Evolutionary conservation across 768 basidiomycete species (phyloP), one percentile per base, ranked within the genome.

Genomic region (Chiua virens): DNA sequence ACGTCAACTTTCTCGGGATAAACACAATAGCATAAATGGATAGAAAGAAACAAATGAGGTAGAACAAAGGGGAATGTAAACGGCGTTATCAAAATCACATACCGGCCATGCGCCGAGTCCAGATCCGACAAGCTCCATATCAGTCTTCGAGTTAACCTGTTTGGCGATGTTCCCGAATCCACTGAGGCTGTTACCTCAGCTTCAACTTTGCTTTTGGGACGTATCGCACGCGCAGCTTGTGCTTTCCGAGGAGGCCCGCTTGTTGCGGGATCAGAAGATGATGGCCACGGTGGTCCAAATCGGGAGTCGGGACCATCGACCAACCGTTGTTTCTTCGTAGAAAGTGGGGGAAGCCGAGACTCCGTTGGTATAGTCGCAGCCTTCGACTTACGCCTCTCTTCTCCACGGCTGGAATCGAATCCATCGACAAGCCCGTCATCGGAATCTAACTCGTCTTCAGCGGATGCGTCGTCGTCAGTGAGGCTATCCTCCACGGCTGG

Each of bases 21-120:
- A 30, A 7, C n/a, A n/a, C 13, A 11, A 30, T 14, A 30, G 13
- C 30, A 30, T 14, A 30, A 14, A 30, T 30, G 30, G 30, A 30
- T 30, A 30, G 30, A 30, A 30, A 14, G 13, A 30, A 30, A 30
- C 30, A 11, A 30, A 46, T n/a, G n/a, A 50, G 6, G 37, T 39
- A 50, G 25, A 18, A 20, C 21, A 54, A 20, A 45, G 20, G 38
- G 3, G 28, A 45, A 42, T 25, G 20, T 15, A 8, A 43, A 35
- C 36, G 18, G 14, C 38, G 42, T 6, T 8, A 30, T 11, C 28
- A 14, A 43, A 38, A 52, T 39, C 43, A 73, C 82, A 55, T 71
- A 87, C 85, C 87, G 76, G 43, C 85, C 86, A 44, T 66, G 55
- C n/a, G 76, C 68, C 6, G 79, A 76, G 65, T 83, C 80, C 28